Conservation (phyloP, 495 filamentous ascomycete species). For the Aeminium ludgeri region DNA sequence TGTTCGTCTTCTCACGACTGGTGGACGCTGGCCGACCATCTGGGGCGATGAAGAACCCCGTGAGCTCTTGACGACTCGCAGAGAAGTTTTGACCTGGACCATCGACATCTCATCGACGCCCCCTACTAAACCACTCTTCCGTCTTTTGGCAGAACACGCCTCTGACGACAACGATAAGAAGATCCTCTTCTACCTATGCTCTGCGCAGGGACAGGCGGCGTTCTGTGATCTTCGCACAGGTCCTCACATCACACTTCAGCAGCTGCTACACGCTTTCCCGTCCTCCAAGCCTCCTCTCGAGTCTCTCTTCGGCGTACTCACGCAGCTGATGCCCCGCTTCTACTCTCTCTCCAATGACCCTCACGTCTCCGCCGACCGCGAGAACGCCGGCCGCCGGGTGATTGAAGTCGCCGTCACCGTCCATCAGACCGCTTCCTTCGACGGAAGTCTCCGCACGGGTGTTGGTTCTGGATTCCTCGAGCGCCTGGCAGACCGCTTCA, state of each 20-base stretch:
- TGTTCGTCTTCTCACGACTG: slow-evolving; percentile 55
- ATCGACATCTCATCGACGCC: slow-evolving; percentile 83
- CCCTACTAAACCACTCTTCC: slow-evolving; percentile 74
- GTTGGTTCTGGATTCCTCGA: slow-evolving; percentile 61
- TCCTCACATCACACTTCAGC: slow-evolving; percentile 63
- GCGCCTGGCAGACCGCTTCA: slow-evolving; percentile 50
- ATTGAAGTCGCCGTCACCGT: slow-evolving; percentile 91
- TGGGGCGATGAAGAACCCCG: slow-evolving; percentile 86
- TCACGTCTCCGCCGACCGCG: slow-evolving; percentile 54
- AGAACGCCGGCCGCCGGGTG: slow-evolving; percentile 58
- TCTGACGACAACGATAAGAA: slow-evolving; percentile 67
- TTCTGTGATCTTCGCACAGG: slow-evolving; percentile 93
- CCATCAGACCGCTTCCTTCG: slow-evolving; percentile 71
- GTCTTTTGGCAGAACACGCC: slow-evolving; percentile 73
- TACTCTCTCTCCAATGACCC: slow-evolving; percentile 96
- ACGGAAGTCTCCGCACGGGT: slow-evolving; percentile 21
- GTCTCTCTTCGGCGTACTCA: slow-evolving; percentile 61
- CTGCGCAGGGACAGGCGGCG: slow-evolving; percentile 77
- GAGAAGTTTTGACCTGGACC: slow-evolving; percentile 89
- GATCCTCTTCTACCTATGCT: slow-evolving; percentile 66
- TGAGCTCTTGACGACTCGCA: slow-evolving; percentile 68
- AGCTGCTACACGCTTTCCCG: slow-evolving; percentile 83
- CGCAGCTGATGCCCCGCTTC: slow-evolving; percentile 86
- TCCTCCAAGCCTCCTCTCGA: slow-evolving; percentile 74
- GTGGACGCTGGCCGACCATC: slow-evolving; percentile 88